Percentiles rank a stretch among this genome's conserved stretches.
These are phyloP conservation scores for Xylaria bambusicola DNA, from an alignment of 495 filamentous ascomycete species.

Conservation along the genomic window DNA sequence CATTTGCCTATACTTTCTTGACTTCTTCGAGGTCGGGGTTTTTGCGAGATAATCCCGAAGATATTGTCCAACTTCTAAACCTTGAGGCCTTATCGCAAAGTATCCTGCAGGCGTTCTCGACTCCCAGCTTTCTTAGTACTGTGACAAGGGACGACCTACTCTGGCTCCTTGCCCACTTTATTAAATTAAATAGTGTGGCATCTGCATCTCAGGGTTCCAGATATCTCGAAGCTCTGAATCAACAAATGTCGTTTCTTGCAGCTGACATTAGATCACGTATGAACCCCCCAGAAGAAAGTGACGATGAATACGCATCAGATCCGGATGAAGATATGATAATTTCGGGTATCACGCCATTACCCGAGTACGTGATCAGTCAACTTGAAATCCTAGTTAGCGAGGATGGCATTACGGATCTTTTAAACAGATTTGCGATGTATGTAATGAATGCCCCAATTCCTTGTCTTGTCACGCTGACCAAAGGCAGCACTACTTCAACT, in stretches of 20 bases:
- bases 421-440: constrained; percentile 42
- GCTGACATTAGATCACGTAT: constrained; percentile 38
- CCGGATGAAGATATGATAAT: constrained; percentile 20
- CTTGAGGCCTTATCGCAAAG: constrained; percentile 33
- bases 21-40: constrained; percentile 26
- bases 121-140: background rate
- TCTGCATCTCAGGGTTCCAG: constrained; percentile 51
- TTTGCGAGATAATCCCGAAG: constrained; percentile 18
- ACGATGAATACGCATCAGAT: constrained; percentile 22
- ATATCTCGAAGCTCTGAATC: constrained; percentile 62
- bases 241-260: constrained; percentile 32
- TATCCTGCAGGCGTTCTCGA: constrained; percentile 29
- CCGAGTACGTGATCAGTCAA: constrained; percentile 35
- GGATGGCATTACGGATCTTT: constrained; percentile 42
- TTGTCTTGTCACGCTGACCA: constrained; percentile 14
- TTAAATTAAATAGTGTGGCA: constrained; percentile 65
- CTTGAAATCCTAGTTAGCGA: constrained; percentile 41
- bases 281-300: constrained; percentile 8
- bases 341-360: constrained; percentile 24
- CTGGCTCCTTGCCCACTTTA: constrained; percentile 81
- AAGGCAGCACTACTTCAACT: constrained; percentile 28
- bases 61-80: constrained; percentile 22
- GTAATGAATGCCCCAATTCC: constrained; percentile 19
- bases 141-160: constrained; percentile 47
- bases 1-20: constrained; percentile 42